phyloP scores from a whole-genome alignment of 2,329 filamentous ascomycete genomes.

The Rutstroemia sp. region DNA sequence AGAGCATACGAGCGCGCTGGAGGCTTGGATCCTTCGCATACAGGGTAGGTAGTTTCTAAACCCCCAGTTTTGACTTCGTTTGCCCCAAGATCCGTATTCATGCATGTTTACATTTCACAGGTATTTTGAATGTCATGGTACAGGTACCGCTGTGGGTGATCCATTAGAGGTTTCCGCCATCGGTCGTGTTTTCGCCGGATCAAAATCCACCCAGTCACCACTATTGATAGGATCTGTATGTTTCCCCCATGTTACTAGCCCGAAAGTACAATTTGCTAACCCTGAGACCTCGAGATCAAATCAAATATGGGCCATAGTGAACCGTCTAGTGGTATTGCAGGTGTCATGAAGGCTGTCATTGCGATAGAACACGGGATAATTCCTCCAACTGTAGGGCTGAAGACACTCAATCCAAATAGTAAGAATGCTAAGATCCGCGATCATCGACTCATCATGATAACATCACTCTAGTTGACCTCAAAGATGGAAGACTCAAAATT shows the following conservation, averaged over 20 bases:
- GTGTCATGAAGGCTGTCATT: background rate
- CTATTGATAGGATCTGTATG: background rate
- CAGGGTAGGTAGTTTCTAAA: no score
- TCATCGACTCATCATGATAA: background rate
- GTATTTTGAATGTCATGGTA: conserved; percentile 17
- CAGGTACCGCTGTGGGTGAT: conserved; percentile 14
- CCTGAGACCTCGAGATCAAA: background rate
- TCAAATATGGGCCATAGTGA: conserved; percentile 6
- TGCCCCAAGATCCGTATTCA: no score
- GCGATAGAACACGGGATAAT: background rate
- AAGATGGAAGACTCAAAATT: background rate
- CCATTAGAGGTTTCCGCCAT: conserved; percentile 13
- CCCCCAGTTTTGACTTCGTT: no score
- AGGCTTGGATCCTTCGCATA: background rate
- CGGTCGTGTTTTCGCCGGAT: conserved; percentile 4
- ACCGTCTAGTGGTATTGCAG: background rate
- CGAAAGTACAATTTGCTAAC: background rate
- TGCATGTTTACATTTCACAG: no score
- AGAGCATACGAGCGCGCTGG: conserved; percentile 6
- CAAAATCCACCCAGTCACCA: background rate
- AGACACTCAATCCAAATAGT: background rate
- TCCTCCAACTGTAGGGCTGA: background rate
- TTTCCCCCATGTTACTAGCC: background rate
- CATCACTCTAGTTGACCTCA: background rate
- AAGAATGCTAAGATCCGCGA: background rate